phyloP scores from a whole-genome alignment of 2,329 filamentous ascomycete species.

The Calonectria henricotiae region DNA sequence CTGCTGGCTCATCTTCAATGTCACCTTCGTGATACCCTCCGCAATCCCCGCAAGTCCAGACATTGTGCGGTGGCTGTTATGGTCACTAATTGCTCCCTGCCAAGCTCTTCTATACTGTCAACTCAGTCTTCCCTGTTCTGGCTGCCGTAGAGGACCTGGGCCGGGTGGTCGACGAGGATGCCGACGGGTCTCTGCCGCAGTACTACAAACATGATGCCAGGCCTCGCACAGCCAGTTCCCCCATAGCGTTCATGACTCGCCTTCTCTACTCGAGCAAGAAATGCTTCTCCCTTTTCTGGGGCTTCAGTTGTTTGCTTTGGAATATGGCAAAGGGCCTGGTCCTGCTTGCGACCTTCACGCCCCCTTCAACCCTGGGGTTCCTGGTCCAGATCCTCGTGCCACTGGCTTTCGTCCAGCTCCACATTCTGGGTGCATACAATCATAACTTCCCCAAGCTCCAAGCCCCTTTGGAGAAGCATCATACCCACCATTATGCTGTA shows the following conservation, averaged over 20 bases:
- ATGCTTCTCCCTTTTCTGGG: not conserved
- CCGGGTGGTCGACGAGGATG: not conserved
- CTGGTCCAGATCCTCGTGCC: slow-evolving; percentile 2
- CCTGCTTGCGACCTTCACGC: not conserved
- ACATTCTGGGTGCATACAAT: slow-evolving; percentile 9
- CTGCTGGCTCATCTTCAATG: not conserved
- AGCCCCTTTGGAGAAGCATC: not conserved
- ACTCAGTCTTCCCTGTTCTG: not conserved
- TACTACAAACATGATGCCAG: not conserved
- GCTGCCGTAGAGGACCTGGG: slow-evolving; percentile 1
- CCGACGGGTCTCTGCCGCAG: not conserved
- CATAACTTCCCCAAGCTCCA: not conserved
- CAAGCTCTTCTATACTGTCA: not conserved
- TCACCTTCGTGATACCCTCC: not conserved
- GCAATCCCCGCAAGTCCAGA: not conserved
- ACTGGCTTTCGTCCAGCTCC: not conserved
- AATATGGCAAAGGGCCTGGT: not conserved
- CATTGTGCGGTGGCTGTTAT: no score
- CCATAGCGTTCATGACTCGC: not conserved
- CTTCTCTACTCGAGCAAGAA: slow-evolving; percentile 3
- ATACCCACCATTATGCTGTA: not conserved
- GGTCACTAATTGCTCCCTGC: not conserved
- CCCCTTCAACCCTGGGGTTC: not conserved
- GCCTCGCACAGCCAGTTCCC: not conserved
- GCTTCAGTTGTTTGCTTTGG: not conserved